These are phyloP conservation scores for Nicotiana paniculata DNA, from an alignment of 257 asterid species.

Conservation along the genomic window DNA sequence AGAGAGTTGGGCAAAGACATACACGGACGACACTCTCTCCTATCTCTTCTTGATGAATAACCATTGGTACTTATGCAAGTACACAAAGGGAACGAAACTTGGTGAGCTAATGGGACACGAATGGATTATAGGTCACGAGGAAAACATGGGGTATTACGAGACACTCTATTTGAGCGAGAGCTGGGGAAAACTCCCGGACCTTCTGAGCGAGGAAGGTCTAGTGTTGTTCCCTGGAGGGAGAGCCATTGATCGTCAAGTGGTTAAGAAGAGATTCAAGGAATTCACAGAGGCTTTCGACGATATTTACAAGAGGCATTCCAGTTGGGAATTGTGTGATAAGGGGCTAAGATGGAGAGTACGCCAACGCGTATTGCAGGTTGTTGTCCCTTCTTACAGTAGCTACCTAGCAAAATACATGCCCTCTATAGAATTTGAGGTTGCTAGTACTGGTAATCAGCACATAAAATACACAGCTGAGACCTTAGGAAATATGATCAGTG, in stretches of 20 bases:
- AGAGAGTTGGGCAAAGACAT: constrained; percentile 55
- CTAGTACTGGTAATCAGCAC: constrained; percentile 7
- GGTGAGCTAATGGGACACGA: constrained; percentile 65
- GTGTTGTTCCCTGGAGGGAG: constrained; percentile 70
- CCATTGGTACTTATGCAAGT: constrained; percentile 51
- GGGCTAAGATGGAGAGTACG: constrained; percentile 41
- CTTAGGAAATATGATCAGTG: constrained; percentile 39
- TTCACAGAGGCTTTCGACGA: constrained; percentile 61
- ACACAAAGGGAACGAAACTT: constrained; percentile 47
- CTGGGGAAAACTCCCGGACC: constrained; percentile 59
- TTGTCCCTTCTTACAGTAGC: constrained; percentile 51
- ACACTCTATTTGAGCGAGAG: constrained; percentile 52
- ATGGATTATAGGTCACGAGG: constrained; percentile 52
- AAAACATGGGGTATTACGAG: constrained; percentile 38
- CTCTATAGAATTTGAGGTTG: constrained; percentile 29
- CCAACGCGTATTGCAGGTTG: constrained; percentile 36
- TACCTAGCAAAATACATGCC: constrained; percentile 41
- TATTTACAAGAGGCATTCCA: constrained; percentile 46
- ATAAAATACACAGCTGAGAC: constrained; percentile 36
- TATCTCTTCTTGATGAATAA: constrained; percentile 63
- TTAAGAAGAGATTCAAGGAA: constrained; percentile 37
- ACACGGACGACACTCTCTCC: constrained; percentile 39
- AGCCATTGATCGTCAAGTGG: constrained; percentile 56
- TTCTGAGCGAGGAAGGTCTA: constrained; percentile 51
- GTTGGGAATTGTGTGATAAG: constrained; percentile 54